A percentile compares a stretch with the other conserved stretches of the same genome.
These are phyloP conservation scores for Phialemonium atrogriseum DNA, from an alignment of 2,329 filamentous ascomycete species.

Conservation along the genomic window DNA sequence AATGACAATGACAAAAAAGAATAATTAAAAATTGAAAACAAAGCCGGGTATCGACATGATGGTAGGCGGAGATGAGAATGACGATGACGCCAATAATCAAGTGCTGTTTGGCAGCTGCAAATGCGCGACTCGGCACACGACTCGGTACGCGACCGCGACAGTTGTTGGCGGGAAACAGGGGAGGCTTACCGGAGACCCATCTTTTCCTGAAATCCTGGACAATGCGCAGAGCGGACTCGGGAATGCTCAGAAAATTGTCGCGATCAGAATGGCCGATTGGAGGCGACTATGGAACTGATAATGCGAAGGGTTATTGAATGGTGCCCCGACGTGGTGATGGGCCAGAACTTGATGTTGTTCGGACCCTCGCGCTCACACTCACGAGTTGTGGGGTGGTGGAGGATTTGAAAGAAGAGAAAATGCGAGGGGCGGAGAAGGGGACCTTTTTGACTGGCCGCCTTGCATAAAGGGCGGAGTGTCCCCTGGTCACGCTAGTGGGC, in stretches of 20 bases:
- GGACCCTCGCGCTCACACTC: conserved; percentile 12
- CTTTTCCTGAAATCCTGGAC: no score
- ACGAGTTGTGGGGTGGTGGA: conserved; percentile 17
- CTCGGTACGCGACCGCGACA: no score
- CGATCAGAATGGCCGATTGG: conserved; percentile 7
- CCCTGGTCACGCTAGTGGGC: no score
- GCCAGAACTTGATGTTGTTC: conserved; percentile 12
- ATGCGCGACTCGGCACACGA: no score
- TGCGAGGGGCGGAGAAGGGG: conserved; percentile 14
- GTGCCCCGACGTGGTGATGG: conserved; percentile 11
- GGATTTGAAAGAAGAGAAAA: conserved; percentile 11
- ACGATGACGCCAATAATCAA: background rate
- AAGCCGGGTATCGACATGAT: no score
- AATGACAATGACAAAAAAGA: conserved; percentile 3
- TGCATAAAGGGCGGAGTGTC: conserved; percentile 1
- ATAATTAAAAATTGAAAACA: background rate
- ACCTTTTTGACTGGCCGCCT: conserved; percentile 1
- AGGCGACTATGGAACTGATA: conserved; percentile 9
- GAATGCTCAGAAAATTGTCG: conserved; percentile 11
- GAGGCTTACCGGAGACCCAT: conserved; percentile 21
- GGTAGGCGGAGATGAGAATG: background rate
- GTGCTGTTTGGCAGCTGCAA: no score
- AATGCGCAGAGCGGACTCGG: no score
- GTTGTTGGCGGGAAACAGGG: no score
- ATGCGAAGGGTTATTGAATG: conserved; percentile 14